These are phyloP conservation scores for Eutrema japonicum DNA, from an alignment of 345 rosid species.

Conservation along the genomic window DNA sequence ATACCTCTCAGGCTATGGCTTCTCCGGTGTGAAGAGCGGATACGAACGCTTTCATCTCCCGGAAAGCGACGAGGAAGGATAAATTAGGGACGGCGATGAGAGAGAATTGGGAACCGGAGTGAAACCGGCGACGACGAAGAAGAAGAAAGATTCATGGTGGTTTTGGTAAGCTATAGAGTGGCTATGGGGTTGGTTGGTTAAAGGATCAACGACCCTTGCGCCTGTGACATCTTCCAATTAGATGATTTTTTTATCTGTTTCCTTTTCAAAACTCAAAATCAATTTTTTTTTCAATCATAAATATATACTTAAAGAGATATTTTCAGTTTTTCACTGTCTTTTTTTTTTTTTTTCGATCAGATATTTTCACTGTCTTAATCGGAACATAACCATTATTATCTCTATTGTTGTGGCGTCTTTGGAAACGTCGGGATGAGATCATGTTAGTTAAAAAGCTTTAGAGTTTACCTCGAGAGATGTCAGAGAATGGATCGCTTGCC, in stretches of 20 bases:
- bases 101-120: constrained; percentile 21
- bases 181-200: constrained; percentile 35
- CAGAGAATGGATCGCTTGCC: too few species aligned
- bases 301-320: too few species aligned
- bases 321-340: too few species aligned
- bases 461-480: too few species aligned
- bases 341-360: too few species aligned
- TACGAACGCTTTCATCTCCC: constrained; percentile 19
- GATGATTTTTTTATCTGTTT: background rate
- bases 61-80: constrained; percentile 26
- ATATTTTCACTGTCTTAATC: too few species aligned
- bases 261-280: constrained; percentile 9
- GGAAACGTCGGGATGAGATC: too few species aligned
- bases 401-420: too few species aligned
- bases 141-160: constrained; percentile 41
- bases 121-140: constrained; percentile 20
- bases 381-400: too few species aligned
- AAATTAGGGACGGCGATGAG: constrained; percentile 18
- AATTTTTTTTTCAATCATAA: too few species aligned
- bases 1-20: constrained; percentile 16
- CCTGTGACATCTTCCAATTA: constrained; percentile 22
- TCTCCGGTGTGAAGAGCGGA: constrained; percentile 24
- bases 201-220: constrained; percentile 34
- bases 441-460: too few species aligned
- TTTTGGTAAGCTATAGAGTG: constrained; percentile 24